Conservation (phyloP, 2,329 filamentous ascomycete species). For the Lachnellula cervina region DNA sequence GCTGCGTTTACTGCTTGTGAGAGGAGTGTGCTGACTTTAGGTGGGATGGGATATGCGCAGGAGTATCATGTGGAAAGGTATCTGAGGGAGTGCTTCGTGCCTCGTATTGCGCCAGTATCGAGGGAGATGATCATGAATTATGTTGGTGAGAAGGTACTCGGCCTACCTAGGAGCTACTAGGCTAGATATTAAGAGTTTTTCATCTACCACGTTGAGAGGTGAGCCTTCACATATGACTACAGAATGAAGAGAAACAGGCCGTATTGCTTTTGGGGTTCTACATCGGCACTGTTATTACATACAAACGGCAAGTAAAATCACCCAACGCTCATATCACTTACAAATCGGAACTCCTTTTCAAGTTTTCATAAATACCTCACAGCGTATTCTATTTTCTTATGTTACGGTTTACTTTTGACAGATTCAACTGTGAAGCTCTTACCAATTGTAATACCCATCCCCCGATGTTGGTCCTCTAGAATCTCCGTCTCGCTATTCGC, state of each 20-base stretch:
- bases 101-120: constrained; percentile 59
- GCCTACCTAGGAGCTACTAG: constrained; percentile 63
- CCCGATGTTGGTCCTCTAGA: too few species aligned
- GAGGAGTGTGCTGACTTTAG: constrained; percentile 53
- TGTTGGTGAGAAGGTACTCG: constrained; percentile 63
- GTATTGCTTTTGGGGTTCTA: too few species aligned
- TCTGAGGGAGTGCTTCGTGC: constrained; percentile 60
- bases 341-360: background rate
- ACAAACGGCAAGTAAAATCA: constrained; percentile 2
- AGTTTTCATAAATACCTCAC: too few species aligned
- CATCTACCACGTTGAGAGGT: background rate
- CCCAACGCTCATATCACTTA: constrained; percentile 1
- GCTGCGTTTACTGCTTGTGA: constrained; percentile 60
- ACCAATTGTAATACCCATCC: too few species aligned
- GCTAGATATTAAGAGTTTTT: background rate
- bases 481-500: too few species aligned
- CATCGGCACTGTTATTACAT: background rate
- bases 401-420: too few species aligned
- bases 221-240: background rate
- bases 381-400: too few species aligned
- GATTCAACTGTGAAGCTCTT: too few species aligned
- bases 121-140: constrained; percentile 75
- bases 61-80: constrained; percentile 64
- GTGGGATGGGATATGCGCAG: constrained; percentile 61
- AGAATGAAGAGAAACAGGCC: background rate